Percentiles rank a stretch among this genome's conserved stretches.
Conservation (phyloP, 2,329 filamentous ascomycete species). For the Aspergillus fructus region DNA sequence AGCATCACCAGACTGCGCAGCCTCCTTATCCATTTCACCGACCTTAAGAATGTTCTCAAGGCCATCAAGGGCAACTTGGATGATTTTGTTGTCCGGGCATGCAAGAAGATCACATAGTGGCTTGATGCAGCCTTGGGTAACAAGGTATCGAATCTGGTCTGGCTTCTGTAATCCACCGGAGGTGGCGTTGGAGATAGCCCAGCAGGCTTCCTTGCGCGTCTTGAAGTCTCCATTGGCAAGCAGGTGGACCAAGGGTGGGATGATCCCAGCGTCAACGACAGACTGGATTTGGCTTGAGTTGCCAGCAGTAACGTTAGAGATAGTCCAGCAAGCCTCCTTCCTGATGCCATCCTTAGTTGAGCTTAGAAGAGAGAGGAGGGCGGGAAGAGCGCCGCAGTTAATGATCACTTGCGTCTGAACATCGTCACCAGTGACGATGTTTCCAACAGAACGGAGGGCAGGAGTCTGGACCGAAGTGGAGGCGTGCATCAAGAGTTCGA, state of each 20-base stretch:
- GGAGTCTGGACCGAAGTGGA: slow-evolving; percentile 98
- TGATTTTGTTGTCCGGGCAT: slow-evolving; percentile 99
- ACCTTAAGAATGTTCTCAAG: slow-evolving; percentile 99
- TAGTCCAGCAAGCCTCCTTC: slow-evolving; percentile 99
- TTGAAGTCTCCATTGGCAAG: slow-evolving; percentile 97
- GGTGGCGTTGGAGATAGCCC: slow-evolving; percentile 98
- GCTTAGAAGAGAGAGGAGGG: slow-evolving; percentile 88
- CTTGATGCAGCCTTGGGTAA: slow-evolving; percentile 92
- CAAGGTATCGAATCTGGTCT: slow-evolving; percentile 95
- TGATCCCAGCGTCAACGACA: slow-evolving; percentile 95
- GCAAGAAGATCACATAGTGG: slow-evolving; percentile 91
- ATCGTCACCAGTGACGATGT: slow-evolving; percentile 98
- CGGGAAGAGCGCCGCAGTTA: slow-evolving; percentile 91
- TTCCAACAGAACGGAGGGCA: slow-evolving; percentile 92
- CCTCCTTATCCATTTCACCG: slow-evolving; percentile 96
- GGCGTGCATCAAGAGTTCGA: slow-evolving; percentile 96
- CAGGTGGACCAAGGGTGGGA: slow-evolving; percentile 92
- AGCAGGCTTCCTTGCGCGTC: slow-evolving; percentile 98
- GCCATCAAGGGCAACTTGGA: slow-evolving; percentile 95
- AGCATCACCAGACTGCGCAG: slow-evolving; percentile 52
- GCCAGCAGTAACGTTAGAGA: slow-evolving; percentile 97
- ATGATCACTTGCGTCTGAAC: slow-evolving; percentile 99
- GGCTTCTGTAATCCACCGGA: slow-evolving; percentile 98
- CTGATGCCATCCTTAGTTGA: slow-evolving; percentile 98
- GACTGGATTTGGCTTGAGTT: slow-evolving; percentile 98